A percentile compares a stretch with the other conserved stretches of the same genome.
Evolutionary conservation across 2,329 filamentous ascomycete genomes (phyloP).

Genomic region (Beauveria bassiana): DNA sequence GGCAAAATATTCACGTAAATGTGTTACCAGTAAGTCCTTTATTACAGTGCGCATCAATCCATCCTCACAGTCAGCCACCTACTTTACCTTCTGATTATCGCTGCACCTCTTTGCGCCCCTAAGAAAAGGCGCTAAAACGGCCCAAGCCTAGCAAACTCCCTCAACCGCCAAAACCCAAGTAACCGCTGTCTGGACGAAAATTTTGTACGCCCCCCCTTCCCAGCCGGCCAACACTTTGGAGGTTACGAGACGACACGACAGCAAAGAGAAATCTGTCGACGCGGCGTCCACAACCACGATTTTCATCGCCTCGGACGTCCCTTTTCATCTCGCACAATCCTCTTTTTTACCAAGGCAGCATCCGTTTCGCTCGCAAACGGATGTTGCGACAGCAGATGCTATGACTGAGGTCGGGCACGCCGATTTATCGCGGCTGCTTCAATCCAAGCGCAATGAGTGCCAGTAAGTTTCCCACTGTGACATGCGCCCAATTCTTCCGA

Average conservation of each 20-base stretch:
- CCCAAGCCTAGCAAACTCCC: not conserved
- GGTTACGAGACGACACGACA: conserved; percentile 3
- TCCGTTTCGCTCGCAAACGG: conserved; percentile 59
- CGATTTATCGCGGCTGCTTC: conserved; percentile 59
- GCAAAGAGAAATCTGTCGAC: conserved; percentile 24
- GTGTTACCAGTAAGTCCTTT: not conserved
- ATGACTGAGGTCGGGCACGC: conserved; percentile 63
- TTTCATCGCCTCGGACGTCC: conserved; percentile 24
- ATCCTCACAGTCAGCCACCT: not conserved
- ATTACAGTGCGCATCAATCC: not conserved
- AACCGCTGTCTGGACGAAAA: conserved; percentile 20
- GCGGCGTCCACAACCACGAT: conserved; percentile 18
- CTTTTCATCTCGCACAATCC: conserved; percentile 23
- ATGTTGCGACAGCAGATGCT: conserved; percentile 61
- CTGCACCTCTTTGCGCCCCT: not conserved
- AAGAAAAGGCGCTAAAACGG: conserved; percentile 2
- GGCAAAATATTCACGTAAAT: not conserved
- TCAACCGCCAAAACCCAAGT: conserved; percentile 1
- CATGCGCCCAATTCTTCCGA: conserved; percentile 44
- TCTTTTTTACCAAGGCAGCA: conserved; percentile 25
- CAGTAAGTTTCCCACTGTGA: conserved; percentile 41
- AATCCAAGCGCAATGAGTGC: conserved; percentile 55
- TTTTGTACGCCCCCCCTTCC: conserved; percentile 16
- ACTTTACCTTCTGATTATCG: not conserved
- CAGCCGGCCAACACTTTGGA: conserved; percentile 7